Base-by-base conservation (phyloP, 176 grass and related monocot genomes). In the Hyparrhenia diplandra region DNA sequence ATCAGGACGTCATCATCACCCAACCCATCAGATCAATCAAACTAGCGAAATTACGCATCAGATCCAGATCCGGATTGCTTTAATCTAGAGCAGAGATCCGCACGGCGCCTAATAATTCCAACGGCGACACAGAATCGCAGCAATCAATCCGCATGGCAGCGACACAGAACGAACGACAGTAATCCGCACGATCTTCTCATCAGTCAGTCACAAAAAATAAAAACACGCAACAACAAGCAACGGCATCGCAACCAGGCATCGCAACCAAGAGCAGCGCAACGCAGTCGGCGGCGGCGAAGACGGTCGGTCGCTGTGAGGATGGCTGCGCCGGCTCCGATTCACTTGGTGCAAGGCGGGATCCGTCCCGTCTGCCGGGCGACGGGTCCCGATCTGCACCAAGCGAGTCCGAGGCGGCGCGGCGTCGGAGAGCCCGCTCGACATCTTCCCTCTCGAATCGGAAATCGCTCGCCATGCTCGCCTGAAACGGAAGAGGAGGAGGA, bases 301-400 rank as follows among this genome's bases (percentile, higher is more conserved):
- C 0, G 10, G 66, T 4, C 5, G 14, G 57, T 13, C 24, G 12
- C 3, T 67, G 23, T 40, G n/a, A n/a, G n/a, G n/a, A 71, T 60
- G 34, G 90, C 93, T 83, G 86, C 74, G 67, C 96, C 92, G 90
- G 72, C 96, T 99, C 96, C 86, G 88, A 95, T 99, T 99, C 96
- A 95, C 91, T 99, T 95, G 96, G 90, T 89, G 96, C 92, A 99
- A 93, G 90, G 90, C 96, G 92, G 96, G 96, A 99, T 94, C 92
- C 88, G 61, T 67, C 84, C 81, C 84, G 69, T 23, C 52, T 52
- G 64, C 71, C 85, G 80, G 70, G 69, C 49, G 69, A 49, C 81
- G 77, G 96, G 90, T 99, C 96, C 96, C 96, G 96, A 99, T 94
- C 96, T 99, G 96, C 96, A 99, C 96, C 96, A 99, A 99, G 96